Evolutionary conservation across 192 early-diverging fungal species (phyloP), one percentile per base, ranked within the genome.

Genomic region (Kappamyces sp.): DNA sequence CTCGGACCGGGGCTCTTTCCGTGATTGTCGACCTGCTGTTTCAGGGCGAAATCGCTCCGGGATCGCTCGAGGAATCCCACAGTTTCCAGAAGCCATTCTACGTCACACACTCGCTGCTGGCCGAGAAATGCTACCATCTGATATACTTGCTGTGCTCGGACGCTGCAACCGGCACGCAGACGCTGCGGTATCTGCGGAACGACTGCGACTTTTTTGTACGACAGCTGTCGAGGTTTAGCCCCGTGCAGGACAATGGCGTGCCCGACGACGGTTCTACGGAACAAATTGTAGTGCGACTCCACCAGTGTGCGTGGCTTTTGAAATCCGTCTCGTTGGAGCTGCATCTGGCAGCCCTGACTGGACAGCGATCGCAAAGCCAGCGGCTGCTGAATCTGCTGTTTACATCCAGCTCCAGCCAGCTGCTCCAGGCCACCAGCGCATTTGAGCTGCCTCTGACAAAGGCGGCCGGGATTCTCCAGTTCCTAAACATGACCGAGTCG

Each of bases 231-330:
- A 14, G 15, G 0, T 49, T 45, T 29, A 31, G 22, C 5, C 12
- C 15, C 7, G 57, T 59, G 36, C 36, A n/a, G 5, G 49, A 59
- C 37, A 32, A 22, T n/a, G 50, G 51, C 29, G 43, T 49, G 31
- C 22, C 39, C 5, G 42, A 33, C 35, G 36, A 59, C 5, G 45
- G 42, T 14, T 61, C 46, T 43, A 14, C 34, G 38, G 8, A 31
- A 2, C 36, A 39, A 30, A 14, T 58, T 34, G 42, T 66, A 2
- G 66, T 72, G 12, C 42, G 61, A 36, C 73, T 98, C 47, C 83
- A 93, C 59, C 86, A 89, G 42, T 85, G 91, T 9, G 80, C 95
- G 0, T 98, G 93, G 93, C 73, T 96, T 7, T 78, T 96, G 78
- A 85, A 88, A 53, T 73, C 83, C 22, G 62, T 91, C 11, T 91